Evolutionary conservation across 768 basidiomycete species (phyloP).

Genomic region (Sarcodon sp.): DNA sequence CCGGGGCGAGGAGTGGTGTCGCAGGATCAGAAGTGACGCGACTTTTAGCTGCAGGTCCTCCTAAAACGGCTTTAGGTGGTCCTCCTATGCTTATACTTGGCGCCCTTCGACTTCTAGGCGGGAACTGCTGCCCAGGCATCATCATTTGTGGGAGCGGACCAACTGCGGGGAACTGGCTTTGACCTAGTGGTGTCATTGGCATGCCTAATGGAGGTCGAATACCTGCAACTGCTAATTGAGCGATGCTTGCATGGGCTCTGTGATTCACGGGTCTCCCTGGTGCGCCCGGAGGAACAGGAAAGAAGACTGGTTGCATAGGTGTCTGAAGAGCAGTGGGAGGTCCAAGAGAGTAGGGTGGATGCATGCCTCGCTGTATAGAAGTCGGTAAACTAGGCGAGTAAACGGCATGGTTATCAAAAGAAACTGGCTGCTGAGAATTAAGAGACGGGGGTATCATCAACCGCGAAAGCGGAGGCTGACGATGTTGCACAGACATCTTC

Average conservation of each 20-base stretch:
- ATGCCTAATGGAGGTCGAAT: conserved; percentile 42
- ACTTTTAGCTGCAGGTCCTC: conserved; percentile 67
- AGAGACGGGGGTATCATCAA: conserved; percentile 45
- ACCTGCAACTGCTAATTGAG: conserved; percentile 47
- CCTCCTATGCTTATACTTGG: conserved; percentile 64
- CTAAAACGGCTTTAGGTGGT: conserved; percentile 78
- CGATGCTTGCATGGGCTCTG: conserved; percentile 46
- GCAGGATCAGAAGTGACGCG: conserved; percentile 25
- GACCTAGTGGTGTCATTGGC: conserved; percentile 48
- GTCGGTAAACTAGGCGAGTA: conserved; percentile 59
- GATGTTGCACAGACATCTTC: conserved; percentile 14
- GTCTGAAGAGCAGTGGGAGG: conserved; percentile 32
- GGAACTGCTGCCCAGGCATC: conserved; percentile 29
- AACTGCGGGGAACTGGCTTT: conserved; percentile 34
- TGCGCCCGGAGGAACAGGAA: conserved; percentile 33
- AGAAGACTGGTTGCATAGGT: conserved; percentile 57
- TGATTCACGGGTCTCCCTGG: conserved; percentile 37
- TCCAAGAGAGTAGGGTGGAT: conserved; percentile 34
- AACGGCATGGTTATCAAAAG: conserved; percentile 30
- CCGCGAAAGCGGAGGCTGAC: conserved; percentile 37
- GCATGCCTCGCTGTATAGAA: conserved; percentile 42
- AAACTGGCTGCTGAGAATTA: conserved; percentile 40
- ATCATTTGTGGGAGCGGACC: conserved; percentile 25
- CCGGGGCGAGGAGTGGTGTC: conserved; percentile 13
- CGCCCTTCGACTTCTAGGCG: conserved; percentile 51